Evolutionary conservation across 192 early-diverging fungal genomes (phyloP).

Genomic region (Coemansia asiatica): DNA sequence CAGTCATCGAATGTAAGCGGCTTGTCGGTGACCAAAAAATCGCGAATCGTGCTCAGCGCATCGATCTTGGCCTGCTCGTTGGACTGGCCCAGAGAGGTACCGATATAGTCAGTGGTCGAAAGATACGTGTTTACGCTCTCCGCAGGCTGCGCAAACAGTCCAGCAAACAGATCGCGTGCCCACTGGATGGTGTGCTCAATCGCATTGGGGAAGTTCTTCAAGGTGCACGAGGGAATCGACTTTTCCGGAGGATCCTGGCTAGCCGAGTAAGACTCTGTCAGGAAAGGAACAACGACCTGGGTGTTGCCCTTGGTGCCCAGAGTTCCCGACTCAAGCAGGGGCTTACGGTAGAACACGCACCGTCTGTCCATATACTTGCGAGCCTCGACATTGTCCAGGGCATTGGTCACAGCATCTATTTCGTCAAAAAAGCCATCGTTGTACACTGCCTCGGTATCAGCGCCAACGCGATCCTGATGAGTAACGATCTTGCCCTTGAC

Average conservation of each 20-base stretch:
- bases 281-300: constrained; percentile 91
- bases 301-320: constrained; percentile 99
- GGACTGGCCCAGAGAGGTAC: constrained; percentile 72
- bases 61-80: constrained; percentile 70
- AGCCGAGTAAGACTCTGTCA: constrained; percentile 98
- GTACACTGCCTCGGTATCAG: constrained; percentile 91
- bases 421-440: constrained; percentile 87
- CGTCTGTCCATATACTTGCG: constrained; percentile 96
- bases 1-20: constrained; percentile 90
- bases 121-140: constrained; percentile 96
- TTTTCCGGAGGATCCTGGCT: constrained; percentile 98
- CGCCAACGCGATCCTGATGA: constrained; percentile 92
- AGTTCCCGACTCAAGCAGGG: constrained; percentile 95
- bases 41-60: constrained; percentile 70
- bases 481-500: constrained; percentile 64
- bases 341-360: constrained; percentile 95
- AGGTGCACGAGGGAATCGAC: constrained; percentile 85
- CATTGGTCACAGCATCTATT: constrained; percentile 93
- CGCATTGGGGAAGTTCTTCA: constrained; percentile 88
- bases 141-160: constrained; percentile 84
- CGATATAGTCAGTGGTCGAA: constrained; percentile 80
- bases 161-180: constrained; percentile 97
- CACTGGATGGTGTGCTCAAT: constrained; percentile 92
- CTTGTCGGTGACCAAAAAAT: constrained; percentile 75
- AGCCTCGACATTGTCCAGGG: constrained; percentile 97